phyloP scores from a whole-genome alignment of 2,329 filamentous ascomycete genomes.

The Alternaria burnsii region DNA sequence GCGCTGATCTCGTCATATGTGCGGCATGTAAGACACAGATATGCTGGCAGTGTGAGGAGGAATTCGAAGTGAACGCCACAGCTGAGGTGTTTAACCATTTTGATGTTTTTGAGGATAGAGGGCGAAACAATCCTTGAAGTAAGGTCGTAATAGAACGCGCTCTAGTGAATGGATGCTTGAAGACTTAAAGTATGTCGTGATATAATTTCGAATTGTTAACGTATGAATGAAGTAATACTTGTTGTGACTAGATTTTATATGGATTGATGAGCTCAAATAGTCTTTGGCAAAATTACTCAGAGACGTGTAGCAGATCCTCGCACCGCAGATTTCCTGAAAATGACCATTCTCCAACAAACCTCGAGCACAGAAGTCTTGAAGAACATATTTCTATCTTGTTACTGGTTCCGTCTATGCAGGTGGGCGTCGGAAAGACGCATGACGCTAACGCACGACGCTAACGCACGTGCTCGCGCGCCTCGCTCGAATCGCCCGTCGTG shows the following conservation, averaged over 20 bases:
- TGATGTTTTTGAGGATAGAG: not conserved
- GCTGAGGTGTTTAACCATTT: not conserved
- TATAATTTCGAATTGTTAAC: not conserved
- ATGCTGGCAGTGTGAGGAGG: not conserved
- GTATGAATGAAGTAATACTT: not conserved
- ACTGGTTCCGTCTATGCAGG: not conserved
- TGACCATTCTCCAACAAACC: no score
- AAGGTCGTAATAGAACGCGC: no score
- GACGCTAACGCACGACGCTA: conserved; percentile 16
- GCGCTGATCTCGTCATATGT: not conserved
- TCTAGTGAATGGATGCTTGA: no score
- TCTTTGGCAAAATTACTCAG: no score
- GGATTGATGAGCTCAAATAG: no score
- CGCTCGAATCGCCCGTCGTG: conserved; percentile 9
- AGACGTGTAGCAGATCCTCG: not conserved
- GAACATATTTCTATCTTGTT: no score
- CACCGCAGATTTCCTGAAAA: not conserved
- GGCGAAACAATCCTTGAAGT: no score
- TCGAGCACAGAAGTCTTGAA: no score
- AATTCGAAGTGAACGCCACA: not conserved
- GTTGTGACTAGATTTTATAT: not conserved
- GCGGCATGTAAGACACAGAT: not conserved
- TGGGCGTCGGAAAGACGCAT: not conserved
- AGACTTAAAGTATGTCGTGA: no score
- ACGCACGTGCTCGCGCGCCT: conserved; percentile 20